Evolutionary conservation across 176 grass and related monocot genomes (phyloP), one percentile per base, ranked within the genome.

Genomic region (Alloteropsis semialata): DNA sequence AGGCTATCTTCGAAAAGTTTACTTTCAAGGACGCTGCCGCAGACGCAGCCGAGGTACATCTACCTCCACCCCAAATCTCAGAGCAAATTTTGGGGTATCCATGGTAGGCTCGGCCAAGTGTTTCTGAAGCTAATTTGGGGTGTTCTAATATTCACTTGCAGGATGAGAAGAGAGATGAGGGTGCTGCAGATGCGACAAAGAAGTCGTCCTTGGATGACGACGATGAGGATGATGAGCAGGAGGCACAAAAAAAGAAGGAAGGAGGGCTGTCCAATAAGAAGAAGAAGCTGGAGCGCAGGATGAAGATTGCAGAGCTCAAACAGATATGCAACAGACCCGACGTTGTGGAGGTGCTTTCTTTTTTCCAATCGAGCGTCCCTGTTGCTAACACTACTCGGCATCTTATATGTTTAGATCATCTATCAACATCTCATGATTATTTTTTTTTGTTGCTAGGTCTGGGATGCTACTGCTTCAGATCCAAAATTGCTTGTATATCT

Each of bases 261-360:
- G 92, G 96, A 29, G 89, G 88, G 12, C 2, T 93, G 15, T 98
- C 96, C 37, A 95, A 93, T 76, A 95, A 98, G 89, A 91, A 93
- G 85, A 98, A 94, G 60, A 98, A 95, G 92, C 37, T 95, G 17
- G 84, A 95, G 43, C 87, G 74, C 32, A 93, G 96, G 75, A 98
- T 98, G 92, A 95, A 98, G 72, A 98, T 98, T 68, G 96, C 96
- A 50, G 84, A 93, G 41, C 75, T 98, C 72, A 98, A 98, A 82
- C 88, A 95, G 82, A 82, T 95, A 64, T 93, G 84, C 92, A 89
- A 92, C 27, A 91, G 87, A 75, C 90, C 96, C 59, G 96, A 98
- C 9, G 96, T 98, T 1, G 92, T 98, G 22, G 96, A 98, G 89
- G 92, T 98, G 76, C 42, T 14, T 42, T 36, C 39, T 65, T 19